Percentiles rank a stretch among this genome's conserved stretches.
phyloP scores from a whole-genome alignment of 192 early-diverging fungal species.

The Backusella luteola region DNA sequence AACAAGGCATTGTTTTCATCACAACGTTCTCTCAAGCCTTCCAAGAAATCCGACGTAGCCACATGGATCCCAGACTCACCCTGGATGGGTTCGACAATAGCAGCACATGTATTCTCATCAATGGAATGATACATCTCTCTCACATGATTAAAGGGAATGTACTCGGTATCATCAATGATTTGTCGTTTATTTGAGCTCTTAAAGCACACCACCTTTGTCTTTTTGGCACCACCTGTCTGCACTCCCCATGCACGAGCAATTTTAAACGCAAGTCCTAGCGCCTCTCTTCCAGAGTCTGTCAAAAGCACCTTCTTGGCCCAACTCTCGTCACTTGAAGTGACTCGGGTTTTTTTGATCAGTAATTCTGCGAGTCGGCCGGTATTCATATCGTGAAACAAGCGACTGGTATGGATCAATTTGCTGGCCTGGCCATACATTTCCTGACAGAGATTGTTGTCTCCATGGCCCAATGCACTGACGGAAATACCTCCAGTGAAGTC shows the following conservation, averaged over 20 bases:
- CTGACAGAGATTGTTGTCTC: slow-evolving; percentile 64
- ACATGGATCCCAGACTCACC: slow-evolving; percentile 90
- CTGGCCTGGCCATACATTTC: slow-evolving; percentile 77
- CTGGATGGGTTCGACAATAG: slow-evolving; percentile 94
- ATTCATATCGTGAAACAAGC: slow-evolving; percentile 87
- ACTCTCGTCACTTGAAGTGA: neutral
- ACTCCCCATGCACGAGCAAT: neutral
- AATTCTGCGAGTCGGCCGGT: slow-evolving; percentile 68
- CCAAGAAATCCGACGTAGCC: slow-evolving; percentile 73
- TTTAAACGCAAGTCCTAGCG: neutral
- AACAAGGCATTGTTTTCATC: slow-evolving; percentile 80
- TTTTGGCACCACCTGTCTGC: neutral
- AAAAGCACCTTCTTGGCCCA: slow-evolving; percentile 27
- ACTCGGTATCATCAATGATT: slow-evolving; percentile 76
- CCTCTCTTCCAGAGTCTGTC: neutral
- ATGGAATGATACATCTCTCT: slow-evolving; percentile 57
- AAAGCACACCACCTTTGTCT: neutral
- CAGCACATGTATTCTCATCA: slow-evolving; percentile 77
- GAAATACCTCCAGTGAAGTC: slow-evolving; percentile 94
- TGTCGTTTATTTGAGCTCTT: slow-evolving; percentile 54
- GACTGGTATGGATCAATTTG: slow-evolving; percentile 81
- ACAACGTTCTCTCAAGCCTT: slow-evolving; percentile 71
- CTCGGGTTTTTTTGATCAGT: slow-evolving; percentile 2
- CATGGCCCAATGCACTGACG: slow-evolving; percentile 89
- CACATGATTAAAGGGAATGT: slow-evolving; percentile 72